Percentiles rank a stretch among this genome's conserved stretches.
phyloP scores from a whole-genome alignment of 1,284 basidiomycete species.

The Trametes sp. region DNA sequence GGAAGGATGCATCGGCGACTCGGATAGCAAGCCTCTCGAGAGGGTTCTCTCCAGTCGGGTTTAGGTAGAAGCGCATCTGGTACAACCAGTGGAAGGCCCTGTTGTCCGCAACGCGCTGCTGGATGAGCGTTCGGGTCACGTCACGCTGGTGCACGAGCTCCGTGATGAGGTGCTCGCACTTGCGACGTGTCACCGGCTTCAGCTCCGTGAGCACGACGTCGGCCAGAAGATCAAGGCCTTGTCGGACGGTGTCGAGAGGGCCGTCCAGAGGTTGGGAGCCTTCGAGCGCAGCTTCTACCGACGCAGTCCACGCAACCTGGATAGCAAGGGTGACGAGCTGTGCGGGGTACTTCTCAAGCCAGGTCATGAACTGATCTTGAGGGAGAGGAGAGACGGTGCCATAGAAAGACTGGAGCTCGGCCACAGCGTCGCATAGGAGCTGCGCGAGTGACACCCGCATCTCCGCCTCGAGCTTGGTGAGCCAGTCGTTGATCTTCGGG shows the following conservation, averaged over 20 bases:
- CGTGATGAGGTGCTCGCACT: conserved; percentile 99
- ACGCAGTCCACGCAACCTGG: conserved; percentile 93
- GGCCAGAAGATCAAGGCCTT: conserved; percentile 92
- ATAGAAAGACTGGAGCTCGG: conserved; percentile 84
- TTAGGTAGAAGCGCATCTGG: conserved; percentile 98
- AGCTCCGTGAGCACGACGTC: conserved; percentile 95
- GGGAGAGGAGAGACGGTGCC: conserved; percentile 62
- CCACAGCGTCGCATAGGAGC: conserved; percentile 81
- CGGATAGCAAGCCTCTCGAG: conserved; percentile 83
- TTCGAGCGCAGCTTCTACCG: conserved; percentile 82
- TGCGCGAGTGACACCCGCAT: conserved; percentile 94
- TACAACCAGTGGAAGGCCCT: conserved; percentile 94
- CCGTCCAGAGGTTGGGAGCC: conserved; percentile 61
- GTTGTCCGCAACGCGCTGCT: conserved; percentile 68
- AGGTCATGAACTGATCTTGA: conserved; percentile 78
- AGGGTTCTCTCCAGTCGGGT: conserved; percentile 74
- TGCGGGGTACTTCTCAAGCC: conserved; percentile 95
- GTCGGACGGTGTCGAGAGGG: conserved; percentile 79
- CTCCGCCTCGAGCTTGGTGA: conserved; percentile 90
- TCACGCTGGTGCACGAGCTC: conserved; percentile 99
- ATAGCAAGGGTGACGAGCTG: conserved; percentile 95
- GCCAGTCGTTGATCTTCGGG: conserved; percentile 99
- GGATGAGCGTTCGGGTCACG: conserved; percentile 85
- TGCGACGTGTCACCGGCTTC: conserved; percentile 87
- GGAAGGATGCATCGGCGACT: conserved; percentile 93